These are phyloP conservation scores for Haplographium delicatum DNA, from an alignment of 495 filamentous ascomycete species.

Conservation along the genomic window DNA sequence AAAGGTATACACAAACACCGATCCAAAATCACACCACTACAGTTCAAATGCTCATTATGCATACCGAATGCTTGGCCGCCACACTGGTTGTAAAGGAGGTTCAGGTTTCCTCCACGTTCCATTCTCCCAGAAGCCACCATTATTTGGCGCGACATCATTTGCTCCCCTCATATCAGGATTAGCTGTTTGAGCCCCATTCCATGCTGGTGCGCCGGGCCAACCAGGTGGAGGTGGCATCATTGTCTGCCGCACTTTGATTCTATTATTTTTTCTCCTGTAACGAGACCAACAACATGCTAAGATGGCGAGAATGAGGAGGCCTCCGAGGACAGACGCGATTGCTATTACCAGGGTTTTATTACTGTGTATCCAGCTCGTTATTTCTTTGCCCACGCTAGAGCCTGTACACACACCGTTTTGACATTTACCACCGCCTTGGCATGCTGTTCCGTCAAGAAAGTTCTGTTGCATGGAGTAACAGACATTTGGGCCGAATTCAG, in stretches of 20 bases:
- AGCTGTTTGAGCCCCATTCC: neutral
- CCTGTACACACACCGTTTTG: slow-evolving; percentile 67
- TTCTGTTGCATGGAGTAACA: slow-evolving; percentile 82
- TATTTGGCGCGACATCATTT: neutral
- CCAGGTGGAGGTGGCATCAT: slow-evolving; percentile 11
- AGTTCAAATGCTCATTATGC: slow-evolving; percentile 10
- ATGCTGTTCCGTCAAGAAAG: slow-evolving; percentile 90
- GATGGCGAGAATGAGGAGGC: slow-evolving; percentile 57
- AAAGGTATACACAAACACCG: too few species aligned
- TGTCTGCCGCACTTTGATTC: neutral
- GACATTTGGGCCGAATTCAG: slow-evolving; percentile 54
- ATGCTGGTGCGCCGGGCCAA: neutral
- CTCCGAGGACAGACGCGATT: slow-evolving; percentile 61
- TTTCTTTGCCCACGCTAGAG: slow-evolving; percentile 51
- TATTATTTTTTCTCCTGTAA: slow-evolving; percentile 41
- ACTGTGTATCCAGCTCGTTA: slow-evolving; percentile 59
- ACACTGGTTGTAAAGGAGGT: slow-evolving; percentile 8
- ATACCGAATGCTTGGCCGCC: slow-evolving; percentile 22
- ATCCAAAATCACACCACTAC: neutral
- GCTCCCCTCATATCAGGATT: neutral
- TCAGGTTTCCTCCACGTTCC: slow-evolving; percentile 6
- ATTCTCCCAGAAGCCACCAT: slow-evolving; percentile 7
- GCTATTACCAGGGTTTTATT: slow-evolving; percentile 75
- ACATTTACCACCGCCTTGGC: slow-evolving; percentile 76
- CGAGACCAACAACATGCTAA: slow-evolving; percentile 53